Evolutionary conservation across 768 basidiomycete species (phyloP).

Genomic region (Cystobasidium onofrii): DNA sequence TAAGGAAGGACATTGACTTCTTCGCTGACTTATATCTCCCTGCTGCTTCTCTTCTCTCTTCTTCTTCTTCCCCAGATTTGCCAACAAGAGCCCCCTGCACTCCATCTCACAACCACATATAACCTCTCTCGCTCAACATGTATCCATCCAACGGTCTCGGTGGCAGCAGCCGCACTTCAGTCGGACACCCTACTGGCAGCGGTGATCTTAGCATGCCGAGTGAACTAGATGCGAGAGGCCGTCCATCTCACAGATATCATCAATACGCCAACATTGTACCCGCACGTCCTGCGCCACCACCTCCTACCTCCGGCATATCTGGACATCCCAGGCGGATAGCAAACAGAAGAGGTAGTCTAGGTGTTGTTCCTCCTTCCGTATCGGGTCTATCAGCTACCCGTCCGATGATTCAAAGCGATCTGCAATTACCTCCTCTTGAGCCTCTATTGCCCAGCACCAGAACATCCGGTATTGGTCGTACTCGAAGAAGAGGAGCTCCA

Average conservation of each 20-base stretch:
- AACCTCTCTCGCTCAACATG: not conserved
- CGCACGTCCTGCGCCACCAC: not conserved
- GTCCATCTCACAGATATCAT: not conserved
- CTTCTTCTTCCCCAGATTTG: not conserved
- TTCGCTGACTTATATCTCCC: too few relatives aligned
- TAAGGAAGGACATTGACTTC: too few relatives aligned
- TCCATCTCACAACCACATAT: not conserved
- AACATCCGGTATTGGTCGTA: too few relatives aligned
- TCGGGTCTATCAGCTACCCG: not conserved
- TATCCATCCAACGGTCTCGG: not conserved
- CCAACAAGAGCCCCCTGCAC: not conserved
- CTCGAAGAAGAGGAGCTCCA: not conserved
- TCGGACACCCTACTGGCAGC: not conserved
- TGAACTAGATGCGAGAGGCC: not conserved
- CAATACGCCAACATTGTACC: not conserved
- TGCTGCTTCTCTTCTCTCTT: not conserved
- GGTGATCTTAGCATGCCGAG: not conserved
- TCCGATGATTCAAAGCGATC: not conserved
- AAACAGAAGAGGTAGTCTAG: not conserved
- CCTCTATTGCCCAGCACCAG: not conserved
- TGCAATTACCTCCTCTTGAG: not conserved
- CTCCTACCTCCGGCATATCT: not conserved
- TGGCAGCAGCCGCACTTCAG: not conserved
- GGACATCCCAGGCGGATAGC: not conserved
- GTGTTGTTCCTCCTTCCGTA: not conserved